A percentile compares a stretch with the other conserved stretches of the same genome.
phyloP scores from a whole-genome alignment of 805 yeast species.

The Suhomyces vadensis region DNA sequence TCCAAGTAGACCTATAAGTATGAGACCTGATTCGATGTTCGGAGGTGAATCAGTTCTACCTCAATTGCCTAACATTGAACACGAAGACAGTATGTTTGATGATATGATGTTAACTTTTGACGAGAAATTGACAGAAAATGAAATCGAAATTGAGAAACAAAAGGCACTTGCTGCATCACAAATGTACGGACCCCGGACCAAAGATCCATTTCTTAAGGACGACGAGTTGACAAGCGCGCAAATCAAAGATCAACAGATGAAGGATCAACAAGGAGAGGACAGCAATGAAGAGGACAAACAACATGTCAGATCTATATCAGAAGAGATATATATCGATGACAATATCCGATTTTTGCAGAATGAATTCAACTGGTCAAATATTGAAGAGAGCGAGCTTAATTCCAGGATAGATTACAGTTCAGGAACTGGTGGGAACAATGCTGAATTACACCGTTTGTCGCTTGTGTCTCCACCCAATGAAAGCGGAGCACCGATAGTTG shows the following conservation, averaged over 20 bases:
- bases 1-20: neutral
- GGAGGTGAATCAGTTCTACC: slow-evolving; percentile 1
- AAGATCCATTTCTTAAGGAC: slow-evolving; percentile 36
- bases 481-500: slow-evolving; percentile 18
- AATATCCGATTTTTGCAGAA: slow-evolving; percentile 29
- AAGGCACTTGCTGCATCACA: neutral
- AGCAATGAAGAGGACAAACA: neutral
- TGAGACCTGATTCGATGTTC: slow-evolving; percentile 4
- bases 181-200: neutral
- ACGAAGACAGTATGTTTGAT: slow-evolving; percentile 28
- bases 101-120: slow-evolving; percentile 30
- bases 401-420: slow-evolving; percentile 3
- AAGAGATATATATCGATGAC: slow-evolving; percentile 33
- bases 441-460: neutral
- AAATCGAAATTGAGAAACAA: neutral
- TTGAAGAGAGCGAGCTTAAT: slow-evolving; percentile 10
- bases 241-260: slow-evolving; percentile 39
- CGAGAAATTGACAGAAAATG: slow-evolving; percentile 15
- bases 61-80: slow-evolving; percentile 28
- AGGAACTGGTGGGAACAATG: neutral
- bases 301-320: slow-evolving; percentile 15
- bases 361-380: slow-evolving; percentile 26
- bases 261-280: slow-evolving; percentile 22
- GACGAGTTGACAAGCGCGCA: slow-evolving; percentile 45
- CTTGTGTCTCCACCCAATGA: slow-evolving; percentile 5